Percentiles rank a stretch among this genome's conserved stretches.
phyloP scores from a whole-genome alignment of 176 grass and related monocot species.

The Bothriochloa decipiens region DNA sequence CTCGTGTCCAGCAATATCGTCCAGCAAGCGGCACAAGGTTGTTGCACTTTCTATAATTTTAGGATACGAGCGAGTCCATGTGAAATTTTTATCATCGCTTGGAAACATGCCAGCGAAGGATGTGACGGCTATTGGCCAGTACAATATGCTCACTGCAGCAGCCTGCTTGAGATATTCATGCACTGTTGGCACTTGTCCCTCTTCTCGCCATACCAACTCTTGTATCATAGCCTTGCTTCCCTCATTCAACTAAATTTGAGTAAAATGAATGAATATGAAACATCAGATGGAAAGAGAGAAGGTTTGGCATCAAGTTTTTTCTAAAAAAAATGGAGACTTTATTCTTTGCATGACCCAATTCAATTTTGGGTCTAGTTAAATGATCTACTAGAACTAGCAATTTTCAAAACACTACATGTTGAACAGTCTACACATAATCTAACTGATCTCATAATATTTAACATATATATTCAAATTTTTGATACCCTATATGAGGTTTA shows the following conservation, averaged over 20 bases:
- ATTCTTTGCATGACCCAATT: too few species aligned
- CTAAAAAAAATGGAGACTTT: too few species aligned
- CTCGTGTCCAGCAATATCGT: slow-evolving; percentile 5
- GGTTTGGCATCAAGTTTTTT: too few species aligned
- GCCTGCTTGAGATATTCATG: background rate
- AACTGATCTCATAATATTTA: too few species aligned
- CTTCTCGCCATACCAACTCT: slow-evolving; percentile 6
- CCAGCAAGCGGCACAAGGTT: background rate
- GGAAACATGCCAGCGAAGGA: background rate
- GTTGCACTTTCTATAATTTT: slow-evolving; percentile 10
- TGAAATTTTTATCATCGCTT: background rate
- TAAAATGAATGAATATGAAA: background rate
- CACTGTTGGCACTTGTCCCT: background rate
- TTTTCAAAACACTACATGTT: too few species aligned
- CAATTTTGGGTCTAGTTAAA: too few species aligned
- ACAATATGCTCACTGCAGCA: background rate
- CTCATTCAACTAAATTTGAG: background rate
- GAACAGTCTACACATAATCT: too few species aligned
- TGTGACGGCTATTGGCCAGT: background rate
- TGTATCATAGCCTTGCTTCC: background rate
- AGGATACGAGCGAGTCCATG: background rate
- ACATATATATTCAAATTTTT: too few species aligned
- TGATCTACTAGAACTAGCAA: too few species aligned
- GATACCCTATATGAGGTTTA: too few species aligned
- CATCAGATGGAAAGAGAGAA: too few species aligned